phyloP scores from a whole-genome alignment of 176 grass and related monocot genomes.

The Tuctoria greenei region DNA sequence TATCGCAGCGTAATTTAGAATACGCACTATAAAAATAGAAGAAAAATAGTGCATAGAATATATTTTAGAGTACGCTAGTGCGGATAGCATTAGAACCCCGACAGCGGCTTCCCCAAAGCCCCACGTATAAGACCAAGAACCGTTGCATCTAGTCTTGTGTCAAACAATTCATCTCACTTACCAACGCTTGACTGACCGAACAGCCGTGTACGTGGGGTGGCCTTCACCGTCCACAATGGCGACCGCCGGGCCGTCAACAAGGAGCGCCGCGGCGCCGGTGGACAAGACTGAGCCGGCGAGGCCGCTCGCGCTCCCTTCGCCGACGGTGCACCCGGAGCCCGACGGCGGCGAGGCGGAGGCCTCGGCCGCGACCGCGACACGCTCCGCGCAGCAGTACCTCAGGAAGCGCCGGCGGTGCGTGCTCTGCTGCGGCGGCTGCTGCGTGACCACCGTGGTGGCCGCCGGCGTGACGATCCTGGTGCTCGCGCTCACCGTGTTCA shows the following conservation, averaged over 20 bases:
- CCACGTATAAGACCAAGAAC: slow-evolving; percentile 5
- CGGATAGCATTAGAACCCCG: no score
- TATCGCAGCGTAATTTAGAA: no score
- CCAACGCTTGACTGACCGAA: not conserved
- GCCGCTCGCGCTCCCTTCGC: slow-evolving; percentile 33
- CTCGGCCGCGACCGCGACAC: not conserved
- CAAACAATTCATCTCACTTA: not conserved
- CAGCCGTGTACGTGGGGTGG: not conserved
- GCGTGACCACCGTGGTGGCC: slow-evolving; percentile 37
- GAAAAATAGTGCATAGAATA: no score
- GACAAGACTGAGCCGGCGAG: slow-evolving; percentile 30
- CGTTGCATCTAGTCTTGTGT: not conserved
- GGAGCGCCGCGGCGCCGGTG: not conserved
- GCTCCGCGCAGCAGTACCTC: slow-evolving; percentile 40
- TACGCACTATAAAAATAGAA: no score
- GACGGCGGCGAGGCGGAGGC: not conserved
- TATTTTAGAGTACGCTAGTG: no score
- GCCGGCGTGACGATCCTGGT: slow-evolving; percentile 50
- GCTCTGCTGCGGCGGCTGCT: slow-evolving; percentile 67
- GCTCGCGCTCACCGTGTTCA: slow-evolving; percentile 73
- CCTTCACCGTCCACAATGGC: slow-evolving; percentile 18
- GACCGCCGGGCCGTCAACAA: not conserved
- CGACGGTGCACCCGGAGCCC: slow-evolving; percentile 40
- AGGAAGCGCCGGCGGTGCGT: slow-evolving; percentile 40
- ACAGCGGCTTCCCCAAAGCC: not conserved